A percentile compares a stretch with the other conserved stretches of the same genome.
Conservation (phyloP, 2,329 filamentous ascomycete genomes). For the Trichoderma sp. region DNA sequence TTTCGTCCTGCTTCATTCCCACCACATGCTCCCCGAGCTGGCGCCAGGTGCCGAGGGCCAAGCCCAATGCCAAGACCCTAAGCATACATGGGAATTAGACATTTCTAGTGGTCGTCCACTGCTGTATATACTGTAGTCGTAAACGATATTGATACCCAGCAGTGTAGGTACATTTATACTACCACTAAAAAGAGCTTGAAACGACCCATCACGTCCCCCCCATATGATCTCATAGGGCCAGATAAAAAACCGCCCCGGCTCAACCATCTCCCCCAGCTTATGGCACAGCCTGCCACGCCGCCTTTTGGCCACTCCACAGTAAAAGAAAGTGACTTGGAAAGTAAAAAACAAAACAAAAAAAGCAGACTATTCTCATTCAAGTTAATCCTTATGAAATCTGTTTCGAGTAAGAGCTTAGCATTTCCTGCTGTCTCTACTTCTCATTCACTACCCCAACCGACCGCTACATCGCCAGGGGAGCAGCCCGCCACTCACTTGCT, state of each 20-base stretch:
- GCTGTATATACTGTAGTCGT: not conserved
- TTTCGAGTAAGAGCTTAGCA: not conserved
- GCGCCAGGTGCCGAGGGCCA: constrained; percentile 1
- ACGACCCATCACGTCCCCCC: not conserved
- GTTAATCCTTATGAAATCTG: not conserved
- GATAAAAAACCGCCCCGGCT: constrained; percentile 7
- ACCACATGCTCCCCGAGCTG: not conserved
- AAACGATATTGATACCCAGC: not conserved
- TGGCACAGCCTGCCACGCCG: not conserved
- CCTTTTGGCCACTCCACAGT: not conserved
- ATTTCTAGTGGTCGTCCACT: not conserved
- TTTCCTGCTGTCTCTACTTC: not conserved
- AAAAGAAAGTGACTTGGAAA: not conserved
- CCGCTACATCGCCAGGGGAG: not conserved
- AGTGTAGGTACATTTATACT: not conserved
- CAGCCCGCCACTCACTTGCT: not conserved
- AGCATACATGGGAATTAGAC: not conserved
- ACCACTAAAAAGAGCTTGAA: not conserved
- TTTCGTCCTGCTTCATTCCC: not conserved
- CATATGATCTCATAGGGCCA: constrained; percentile 19
- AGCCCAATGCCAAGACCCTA: not conserved
- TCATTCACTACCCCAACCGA: not conserved
- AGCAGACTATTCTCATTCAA: not conserved
- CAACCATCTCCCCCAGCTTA: constrained; percentile 14
- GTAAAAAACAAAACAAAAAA: too few species aligned